Base-by-base conservation (phyloP, 2,329 filamentous ascomycete species). In the Uncinocarpus reesii region DNA sequence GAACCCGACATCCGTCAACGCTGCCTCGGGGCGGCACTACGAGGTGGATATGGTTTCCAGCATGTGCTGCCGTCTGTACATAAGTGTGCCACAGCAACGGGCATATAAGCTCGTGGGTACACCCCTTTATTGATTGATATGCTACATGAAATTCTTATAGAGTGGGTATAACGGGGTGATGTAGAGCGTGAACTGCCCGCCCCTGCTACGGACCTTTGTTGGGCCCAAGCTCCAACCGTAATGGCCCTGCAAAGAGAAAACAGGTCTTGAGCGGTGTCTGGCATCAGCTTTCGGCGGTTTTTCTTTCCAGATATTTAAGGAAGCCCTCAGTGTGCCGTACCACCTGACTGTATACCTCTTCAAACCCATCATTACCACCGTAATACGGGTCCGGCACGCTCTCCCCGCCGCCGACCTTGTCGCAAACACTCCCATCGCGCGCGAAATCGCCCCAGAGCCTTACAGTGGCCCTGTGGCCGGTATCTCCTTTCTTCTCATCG, bases 341-440 rank as follows among this genome's bases (percentile, higher is more conserved):
- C 53, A 83, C 83, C 72, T 95, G 89, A 68, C 90, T 80, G 66
- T 84, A 96, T n/a, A 88, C 86, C 60, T 76, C 78, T 58, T 84
- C 79, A 62, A 96, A 96, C 1, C 87, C 88, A 56, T 85, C 77
- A 3, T 73, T 69, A 10, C 79, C 87, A n/a, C 86, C 88, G 65
- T 96, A 96, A 69, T 96, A 98, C 11, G 92, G 92, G 65, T 96
- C 92, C 50, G 78, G 72, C 7, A 95, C 81, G 41, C 86, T 76
- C 69, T 95, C 85, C 16, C 76, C 73, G 57, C 61, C 64, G 7
- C 65, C 66, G 10, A 64, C 57, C 15, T 59, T 60, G 18, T 61
- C 58, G 53, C 61, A 58, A 43, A 68, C 31, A 21, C 56, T 57
- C 68, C 77, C 60, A 62, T 77, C 28, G 71, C 53, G 78, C 3